phyloP scores from a whole-genome alignment of 345 rosid species.

The Litchi chinensis region DNA sequence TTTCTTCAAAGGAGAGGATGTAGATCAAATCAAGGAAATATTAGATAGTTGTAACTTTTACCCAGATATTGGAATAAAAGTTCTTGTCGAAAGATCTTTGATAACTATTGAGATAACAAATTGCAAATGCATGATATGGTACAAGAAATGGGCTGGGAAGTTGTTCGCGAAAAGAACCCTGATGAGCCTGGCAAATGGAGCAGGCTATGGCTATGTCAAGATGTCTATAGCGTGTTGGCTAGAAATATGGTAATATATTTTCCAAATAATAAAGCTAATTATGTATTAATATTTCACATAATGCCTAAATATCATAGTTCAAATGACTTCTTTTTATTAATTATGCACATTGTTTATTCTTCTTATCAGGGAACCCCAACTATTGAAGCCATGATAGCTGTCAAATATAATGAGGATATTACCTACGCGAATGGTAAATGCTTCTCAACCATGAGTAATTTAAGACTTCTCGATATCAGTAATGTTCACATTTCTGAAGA shows the following conservation, averaged over 20 bases:
- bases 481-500: not conserved
- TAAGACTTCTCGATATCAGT: conserved; percentile 34
- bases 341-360: too few species aligned
- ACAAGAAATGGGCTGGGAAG: conserved; percentile 10
- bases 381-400: conserved; percentile 31
- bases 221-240: conserved; percentile 26
- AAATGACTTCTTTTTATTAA: too few species aligned
- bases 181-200: conserved; percentile 36
- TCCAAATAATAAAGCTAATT: too few species aligned
- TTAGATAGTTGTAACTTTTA: not conserved
- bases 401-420: not conserved
- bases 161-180: conserved; percentile 18
- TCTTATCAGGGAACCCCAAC: conserved; percentile 14
- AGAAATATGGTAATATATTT: conserved; percentile 24
- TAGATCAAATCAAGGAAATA: not conserved
- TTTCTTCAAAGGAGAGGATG: not conserved
- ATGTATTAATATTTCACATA: too few species aligned
- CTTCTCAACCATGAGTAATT: conserved; percentile 29
- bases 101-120: conserved; percentile 25
- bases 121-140: conserved; percentile 41
- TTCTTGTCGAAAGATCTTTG: conserved; percentile 19
- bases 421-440: conserved; percentile 22
- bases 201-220: conserved; percentile 32
- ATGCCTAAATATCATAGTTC: too few species aligned
- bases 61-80: conserved; percentile 8